These are phyloP conservation scores for Saccharomyces hybrid DNA, from an alignment of 1,139 yeast genomes.

Conservation along the genomic window DNA sequence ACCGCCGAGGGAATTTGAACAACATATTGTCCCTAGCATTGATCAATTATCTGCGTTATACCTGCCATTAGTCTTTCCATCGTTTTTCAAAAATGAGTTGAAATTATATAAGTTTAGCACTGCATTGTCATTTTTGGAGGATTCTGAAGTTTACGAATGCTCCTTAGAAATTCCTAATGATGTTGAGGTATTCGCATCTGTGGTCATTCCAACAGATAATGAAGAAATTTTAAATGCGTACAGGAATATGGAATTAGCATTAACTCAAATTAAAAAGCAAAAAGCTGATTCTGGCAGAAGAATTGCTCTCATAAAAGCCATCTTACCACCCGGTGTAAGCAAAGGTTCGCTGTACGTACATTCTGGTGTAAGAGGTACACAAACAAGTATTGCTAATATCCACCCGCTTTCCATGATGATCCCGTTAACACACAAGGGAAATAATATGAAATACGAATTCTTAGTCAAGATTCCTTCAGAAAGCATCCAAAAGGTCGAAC, in stretches of 20 bases:
- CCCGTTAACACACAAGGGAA: constrained; percentile 72
- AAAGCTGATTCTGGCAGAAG: constrained; percentile 43
- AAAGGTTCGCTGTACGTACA: constrained; percentile 72
- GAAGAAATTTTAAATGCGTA: constrained; percentile 11
- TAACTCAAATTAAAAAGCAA: constrained; percentile 72
- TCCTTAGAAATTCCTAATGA: constrained; percentile 64
- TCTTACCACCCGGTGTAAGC: constrained; percentile 58
- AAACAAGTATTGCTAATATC: constrained; percentile 50
- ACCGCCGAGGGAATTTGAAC: constrained; percentile 70
- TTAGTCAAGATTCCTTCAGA: constrained; percentile 69
- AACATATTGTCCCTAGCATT: constrained; percentile 79
- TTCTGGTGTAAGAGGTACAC: constrained; percentile 61
- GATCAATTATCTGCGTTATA: constrained; percentile 72
- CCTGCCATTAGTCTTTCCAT: constrained; percentile 79
- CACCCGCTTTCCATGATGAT: constrained; percentile 71
- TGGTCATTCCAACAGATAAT: constrained; percentile 22
- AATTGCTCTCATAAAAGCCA: constrained; percentile 70
- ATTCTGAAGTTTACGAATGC: constrained; percentile 71
- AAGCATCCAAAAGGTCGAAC: constrained; percentile 60
- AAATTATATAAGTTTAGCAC: constrained; percentile 64
- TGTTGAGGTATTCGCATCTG: constrained; percentile 49
- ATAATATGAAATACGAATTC: constrained; percentile 51
- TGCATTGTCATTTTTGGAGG: constrained; percentile 64
- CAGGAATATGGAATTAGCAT: constrained; percentile 45
- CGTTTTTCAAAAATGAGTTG: constrained; percentile 55